phyloP scores from a whole-genome alignment of 2,329 filamentous ascomycete genomes.

The Penicillium sp. region DNA sequence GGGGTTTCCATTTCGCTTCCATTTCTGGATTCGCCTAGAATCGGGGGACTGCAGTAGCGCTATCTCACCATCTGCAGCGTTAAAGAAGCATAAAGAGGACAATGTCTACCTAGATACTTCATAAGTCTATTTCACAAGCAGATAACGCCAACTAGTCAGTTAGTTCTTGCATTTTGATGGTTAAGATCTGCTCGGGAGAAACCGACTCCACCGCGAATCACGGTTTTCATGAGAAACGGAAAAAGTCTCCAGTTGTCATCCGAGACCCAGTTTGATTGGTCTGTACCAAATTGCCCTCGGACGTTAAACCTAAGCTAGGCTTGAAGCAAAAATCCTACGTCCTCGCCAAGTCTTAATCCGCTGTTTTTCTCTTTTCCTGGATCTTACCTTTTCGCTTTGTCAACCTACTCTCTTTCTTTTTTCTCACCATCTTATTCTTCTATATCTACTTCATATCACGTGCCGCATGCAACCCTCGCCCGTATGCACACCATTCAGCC shows the following conservation, averaged over 20 bases:
- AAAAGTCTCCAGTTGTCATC: not conserved
- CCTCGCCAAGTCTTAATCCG: slow-evolving; percentile 2
- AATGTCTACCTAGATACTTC: no score
- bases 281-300: not conserved
- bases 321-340: not conserved
- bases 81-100: not conserved
- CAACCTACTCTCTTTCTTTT: not conserved
- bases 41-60: not conserved
- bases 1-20: no score
- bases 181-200: not conserved
- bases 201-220: not conserved
- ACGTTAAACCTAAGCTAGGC: not conserved
- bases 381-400: not conserved
- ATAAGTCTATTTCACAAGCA: no score
- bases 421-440: not conserved
- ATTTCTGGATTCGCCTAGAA: not conserved
- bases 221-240: not conserved
- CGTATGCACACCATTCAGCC: not conserved
- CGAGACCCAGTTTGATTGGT: not conserved
- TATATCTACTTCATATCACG: not conserved
- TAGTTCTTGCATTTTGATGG: no score
- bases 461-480: not conserved
- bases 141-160: no score
- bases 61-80: not conserved
- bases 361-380: not conserved